Base-by-base conservation (phyloP, 331 rosid genomes). In the Arachis monticola region DNA sequence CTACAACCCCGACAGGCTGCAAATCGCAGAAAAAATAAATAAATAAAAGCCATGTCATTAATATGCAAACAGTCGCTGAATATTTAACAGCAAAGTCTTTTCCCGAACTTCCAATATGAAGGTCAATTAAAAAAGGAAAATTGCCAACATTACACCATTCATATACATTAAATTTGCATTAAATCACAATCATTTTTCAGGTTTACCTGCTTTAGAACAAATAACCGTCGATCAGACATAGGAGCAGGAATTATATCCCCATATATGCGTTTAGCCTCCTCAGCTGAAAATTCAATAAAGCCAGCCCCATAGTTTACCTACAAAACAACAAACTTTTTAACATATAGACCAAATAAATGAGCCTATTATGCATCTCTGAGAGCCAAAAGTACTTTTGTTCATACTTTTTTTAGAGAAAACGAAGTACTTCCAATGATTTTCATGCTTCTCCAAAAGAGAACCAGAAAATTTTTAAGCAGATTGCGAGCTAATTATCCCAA, bases 1-100 rank as follows among this genome's bases (percentile, higher is more conserved):
- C 99, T 69, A 92, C 99, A 82, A 95, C 97, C 81, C 99, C 99
- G 56, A 95, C 92, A 70, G 99, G 97, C 99, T 95, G 89, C 82
- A 90, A 79, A 60, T 51, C 7, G 59, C 52, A 35, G 38, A 64
- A 57, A 45, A 68, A 64, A 35, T 47, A 46, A 51, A 52, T 44
- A 58, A 77, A 30, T 53, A 44, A 10, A 8, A 69, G 40, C 30
- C 22, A 62, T 53, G 50, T 22, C 52, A 3, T 60, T 40, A 22
- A 66, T 69, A 74, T 64, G 65, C 9, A 66, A 56, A 72, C 44
- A 63, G 56, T 62, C 61, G n/a, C 30, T 46, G 50, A 69, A 57
- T 59, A 60, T 70, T 50, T 12, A 42, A 68, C 6, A 31, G 74
- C 31, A 69, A 76, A 75, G 58, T 52, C 9, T 72, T 50, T 58